Percentiles rank a stretch among this genome's conserved stretches.
Evolutionary conservation across 1,139 yeast genomes (phyloP).

Genomic region (Yamadazyma sp.): DNA sequence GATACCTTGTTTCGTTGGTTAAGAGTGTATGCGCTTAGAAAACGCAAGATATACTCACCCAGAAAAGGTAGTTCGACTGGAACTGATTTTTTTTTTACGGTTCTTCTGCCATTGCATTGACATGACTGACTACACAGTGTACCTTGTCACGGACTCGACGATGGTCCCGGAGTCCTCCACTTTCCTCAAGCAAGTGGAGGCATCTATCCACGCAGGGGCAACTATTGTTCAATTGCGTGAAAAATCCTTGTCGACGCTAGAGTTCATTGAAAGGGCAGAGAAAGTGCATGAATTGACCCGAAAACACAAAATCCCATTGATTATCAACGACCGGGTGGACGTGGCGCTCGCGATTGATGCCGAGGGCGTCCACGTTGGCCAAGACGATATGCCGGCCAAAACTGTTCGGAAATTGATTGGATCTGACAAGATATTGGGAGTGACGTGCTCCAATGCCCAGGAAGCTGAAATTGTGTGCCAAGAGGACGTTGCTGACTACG

Average conservation of each 20-base stretch:
- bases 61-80: too few species aligned
- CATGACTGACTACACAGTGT: slow-evolving; percentile 59
- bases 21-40: slow-evolving; percentile 13
- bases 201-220: slow-evolving; percentile 68
- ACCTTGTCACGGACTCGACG: slow-evolving; percentile 79
- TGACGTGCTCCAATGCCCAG: slow-evolving; percentile 61
- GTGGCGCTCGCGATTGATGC: slow-evolving; percentile 89
- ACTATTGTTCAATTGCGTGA: slow-evolving; percentile 85
- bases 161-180: slow-evolving; percentile 68
- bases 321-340: slow-evolving; percentile 86
- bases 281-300: slow-evolving; percentile 63
- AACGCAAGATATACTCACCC: too few species aligned
- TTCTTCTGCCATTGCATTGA: not conserved
- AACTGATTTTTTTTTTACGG: not conserved
- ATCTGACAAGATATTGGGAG: slow-evolving; percentile 73
- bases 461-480: slow-evolving; percentile 60
- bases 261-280: slow-evolving; percentile 62
- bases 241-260: slow-evolving; percentile 67
- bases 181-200: slow-evolving; percentile 59
- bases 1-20: not conserved
- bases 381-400: slow-evolving; percentile 77
- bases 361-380: slow-evolving; percentile 94
- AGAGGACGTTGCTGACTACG: slow-evolving; percentile 66
- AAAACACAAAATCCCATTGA: slow-evolving; percentile 64
- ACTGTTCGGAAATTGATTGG: slow-evolving; percentile 68